Evolutionary conservation across 2,329 filamentous ascomycete genomes (phyloP).

Genomic region (Akanthomyces dipterigenus): DNA sequence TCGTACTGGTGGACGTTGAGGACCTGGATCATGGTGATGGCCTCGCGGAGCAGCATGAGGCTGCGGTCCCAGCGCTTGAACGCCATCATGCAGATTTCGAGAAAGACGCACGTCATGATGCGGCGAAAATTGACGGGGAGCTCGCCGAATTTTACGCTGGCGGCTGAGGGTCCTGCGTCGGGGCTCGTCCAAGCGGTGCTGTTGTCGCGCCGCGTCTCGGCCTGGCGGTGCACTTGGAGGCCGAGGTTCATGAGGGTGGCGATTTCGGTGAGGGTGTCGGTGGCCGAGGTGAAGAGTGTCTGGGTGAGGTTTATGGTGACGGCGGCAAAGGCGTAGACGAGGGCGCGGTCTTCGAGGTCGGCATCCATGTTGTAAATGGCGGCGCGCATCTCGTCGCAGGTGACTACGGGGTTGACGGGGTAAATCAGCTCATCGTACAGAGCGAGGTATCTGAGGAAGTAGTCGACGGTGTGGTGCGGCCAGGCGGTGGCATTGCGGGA

Average conservation of each 20-base stretch:
- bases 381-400: constrained; percentile 23
- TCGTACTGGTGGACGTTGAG: constrained; percentile 36
- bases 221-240: constrained; percentile 21
- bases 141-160: constrained; percentile 30
- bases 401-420: constrained; percentile 30
- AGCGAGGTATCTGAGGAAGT: constrained; percentile 27
- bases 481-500: not conserved
- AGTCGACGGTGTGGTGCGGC: constrained; percentile 21
- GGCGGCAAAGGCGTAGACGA: constrained; percentile 30
- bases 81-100: constrained; percentile 45
- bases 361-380: constrained; percentile 28
- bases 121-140: constrained; percentile 36
- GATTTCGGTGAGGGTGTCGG: constrained; percentile 25
- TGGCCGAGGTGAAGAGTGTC: constrained; percentile 22
- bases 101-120: constrained; percentile 44
- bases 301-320: constrained; percentile 31
- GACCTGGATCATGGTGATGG: constrained; percentile 38
- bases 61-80: constrained; percentile 41
- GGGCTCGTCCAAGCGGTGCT: constrained; percentile 1
- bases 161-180: constrained; percentile 17
- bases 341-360: constrained; percentile 27
- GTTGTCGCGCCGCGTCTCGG: constrained; percentile 23
- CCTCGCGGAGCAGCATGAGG: constrained; percentile 44
- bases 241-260: constrained; percentile 14
- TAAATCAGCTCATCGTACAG: constrained; percentile 31